Evolutionary conservation across 805 yeast genomes (phyloP).

Genomic region (Yarrowia divulgata): DNA sequence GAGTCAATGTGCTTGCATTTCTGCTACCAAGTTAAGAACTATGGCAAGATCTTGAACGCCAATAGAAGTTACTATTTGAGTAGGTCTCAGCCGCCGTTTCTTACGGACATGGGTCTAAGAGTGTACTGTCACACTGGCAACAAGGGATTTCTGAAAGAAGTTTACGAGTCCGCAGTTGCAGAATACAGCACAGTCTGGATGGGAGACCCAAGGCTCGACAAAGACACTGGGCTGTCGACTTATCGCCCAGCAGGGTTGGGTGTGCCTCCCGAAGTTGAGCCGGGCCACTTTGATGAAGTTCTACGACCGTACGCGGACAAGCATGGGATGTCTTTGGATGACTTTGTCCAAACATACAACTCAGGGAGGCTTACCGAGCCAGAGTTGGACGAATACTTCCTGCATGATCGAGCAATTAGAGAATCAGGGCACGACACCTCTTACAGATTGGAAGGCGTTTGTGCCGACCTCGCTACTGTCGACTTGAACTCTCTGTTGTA

Average conservation of each 20-base stretch:
- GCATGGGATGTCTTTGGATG: constrained; percentile 62
- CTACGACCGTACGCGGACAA: constrained; percentile 73
- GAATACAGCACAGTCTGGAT: constrained; percentile 88
- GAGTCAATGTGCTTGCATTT: constrained; percentile 92
- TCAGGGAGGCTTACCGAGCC: constrained; percentile 72
- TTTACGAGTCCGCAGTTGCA: constrained; percentile 79
- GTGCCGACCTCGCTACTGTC: constrained; percentile 89
- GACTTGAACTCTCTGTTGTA: constrained; percentile 86
- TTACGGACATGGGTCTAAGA: constrained; percentile 87
- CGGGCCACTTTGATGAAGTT: constrained; percentile 80
- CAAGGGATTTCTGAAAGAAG: constrained; percentile 65
- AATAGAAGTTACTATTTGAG: constrained; percentile 89
- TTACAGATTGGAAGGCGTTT: constrained; percentile 85
- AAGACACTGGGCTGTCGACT: constrained; percentile 78
- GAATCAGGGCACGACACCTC: constrained; percentile 97
- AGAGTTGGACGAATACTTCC: constrained; percentile 82
- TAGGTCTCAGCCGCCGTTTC: constrained; percentile 95
- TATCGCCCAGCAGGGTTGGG: constrained; percentile 91
- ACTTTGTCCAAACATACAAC: constrained; percentile 75
- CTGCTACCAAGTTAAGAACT: constrained; percentile 85
- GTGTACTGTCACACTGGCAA: constrained; percentile 61
- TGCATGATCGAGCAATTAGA: constrained; percentile 93
- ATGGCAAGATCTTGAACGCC: constrained; percentile 93
- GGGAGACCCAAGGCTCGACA: constrained; percentile 73
- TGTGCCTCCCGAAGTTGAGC: constrained; percentile 96